These are phyloP conservation scores for Zelonia costaricensis DNA, from an alignment of 208 protist species.

Conservation along the genomic window DNA sequence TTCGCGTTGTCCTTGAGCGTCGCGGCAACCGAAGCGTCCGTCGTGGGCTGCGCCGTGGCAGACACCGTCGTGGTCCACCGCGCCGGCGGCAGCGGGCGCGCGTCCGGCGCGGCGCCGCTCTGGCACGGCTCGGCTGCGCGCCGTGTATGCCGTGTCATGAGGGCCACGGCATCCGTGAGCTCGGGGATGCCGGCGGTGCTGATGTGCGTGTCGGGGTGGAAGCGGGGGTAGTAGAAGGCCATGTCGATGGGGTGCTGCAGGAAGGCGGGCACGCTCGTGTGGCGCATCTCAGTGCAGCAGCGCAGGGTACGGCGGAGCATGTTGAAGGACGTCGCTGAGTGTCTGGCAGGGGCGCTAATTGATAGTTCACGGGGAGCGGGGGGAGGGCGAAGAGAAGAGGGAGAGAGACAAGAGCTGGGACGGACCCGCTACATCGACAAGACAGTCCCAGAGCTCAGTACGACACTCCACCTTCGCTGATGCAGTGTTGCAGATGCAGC, in stretches of 20 bases:
- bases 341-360: not conserved
- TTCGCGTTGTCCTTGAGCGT: conserved; percentile 52
- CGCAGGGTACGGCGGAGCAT: conserved; percentile 48
- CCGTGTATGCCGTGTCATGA: conserved; percentile 38
- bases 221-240: conserved; percentile 85
- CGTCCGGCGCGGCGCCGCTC: not conserved
- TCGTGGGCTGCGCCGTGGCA: conserved; percentile 18
- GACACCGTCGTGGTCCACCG: conserved; percentile 39
- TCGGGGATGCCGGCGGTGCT: conserved; percentile 64
- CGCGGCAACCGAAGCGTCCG: conserved; percentile 19
- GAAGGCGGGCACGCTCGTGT: conserved; percentile 59
- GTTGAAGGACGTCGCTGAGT: not conserved
- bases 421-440: too few relatives aligned
- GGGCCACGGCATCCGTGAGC: conserved; percentile 58
- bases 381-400: conserved; percentile 1
- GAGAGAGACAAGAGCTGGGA: not conserved
- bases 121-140: conserved; percentile 4
- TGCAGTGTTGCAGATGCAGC: too few relatives aligned
- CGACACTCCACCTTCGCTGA: too few relatives aligned
- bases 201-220: conserved; percentile 71
- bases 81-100: not conserved
- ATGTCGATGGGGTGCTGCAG: conserved; percentile 71
- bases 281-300: conserved; percentile 32
- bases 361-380: too few relatives aligned
- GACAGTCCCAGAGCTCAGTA: too few relatives aligned